Evolutionary conservation across 2,329 filamentous ascomycete species (phyloP).

Genomic region (Cadophora sp.): DNA sequence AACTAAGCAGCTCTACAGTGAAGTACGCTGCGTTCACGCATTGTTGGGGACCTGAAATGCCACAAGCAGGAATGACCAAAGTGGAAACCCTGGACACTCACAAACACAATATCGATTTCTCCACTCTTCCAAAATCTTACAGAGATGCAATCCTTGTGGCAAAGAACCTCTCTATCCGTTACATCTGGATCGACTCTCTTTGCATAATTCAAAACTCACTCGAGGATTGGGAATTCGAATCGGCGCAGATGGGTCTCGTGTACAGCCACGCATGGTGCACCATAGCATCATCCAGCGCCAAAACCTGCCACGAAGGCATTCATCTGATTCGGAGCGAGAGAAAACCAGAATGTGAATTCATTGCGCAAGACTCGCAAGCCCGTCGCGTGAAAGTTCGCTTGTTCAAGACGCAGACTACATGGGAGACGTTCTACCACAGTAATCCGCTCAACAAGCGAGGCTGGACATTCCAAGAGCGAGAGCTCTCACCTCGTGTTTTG

Average conservation of each 20-base stretch:
- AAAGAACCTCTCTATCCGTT: not conserved
- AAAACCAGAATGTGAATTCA: not conserved
- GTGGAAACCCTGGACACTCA: not conserved
- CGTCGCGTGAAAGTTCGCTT: not conserved
- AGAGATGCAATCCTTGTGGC: not conserved
- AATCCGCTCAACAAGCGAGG: slow-evolving; percentile 5
- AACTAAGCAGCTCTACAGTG: not conserved
- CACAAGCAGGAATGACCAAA: slow-evolving; percentile 3
- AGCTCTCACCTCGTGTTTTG: not conserved
- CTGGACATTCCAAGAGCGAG: slow-evolving; percentile 2
- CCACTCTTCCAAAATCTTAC: not conserved
- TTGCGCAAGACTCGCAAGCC: not conserved
- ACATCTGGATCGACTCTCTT: not conserved
- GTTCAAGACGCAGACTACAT: not conserved
- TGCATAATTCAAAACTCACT: not conserved
- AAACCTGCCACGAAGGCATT: not conserved
- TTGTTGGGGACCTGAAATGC: not conserved
- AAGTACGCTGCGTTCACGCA: not conserved
- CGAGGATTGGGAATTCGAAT: not conserved
- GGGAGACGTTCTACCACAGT: not conserved
- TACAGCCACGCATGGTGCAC: slow-evolving; percentile 6
- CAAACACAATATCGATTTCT: not conserved
- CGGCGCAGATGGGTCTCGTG: not conserved
- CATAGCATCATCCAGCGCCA: not conserved
- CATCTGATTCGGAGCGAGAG: not conserved